Evolutionary conservation across 1,284 basidiomycete species (phyloP), one percentile per base, ranked within the genome.

Genomic region (Irpex lacteus): DNA sequence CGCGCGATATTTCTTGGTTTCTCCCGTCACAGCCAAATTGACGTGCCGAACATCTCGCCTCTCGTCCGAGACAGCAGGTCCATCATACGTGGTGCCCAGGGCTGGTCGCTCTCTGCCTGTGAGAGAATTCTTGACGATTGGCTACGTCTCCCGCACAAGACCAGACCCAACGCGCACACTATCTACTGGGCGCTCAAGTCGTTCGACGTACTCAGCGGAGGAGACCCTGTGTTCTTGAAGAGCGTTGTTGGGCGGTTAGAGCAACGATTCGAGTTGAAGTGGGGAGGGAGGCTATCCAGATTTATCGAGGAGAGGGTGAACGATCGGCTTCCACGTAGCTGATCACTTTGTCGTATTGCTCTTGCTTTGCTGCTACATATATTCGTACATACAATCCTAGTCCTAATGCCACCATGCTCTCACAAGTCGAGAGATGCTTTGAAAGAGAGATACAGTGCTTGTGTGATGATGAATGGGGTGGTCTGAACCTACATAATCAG

Each of bases 1-100:
- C 84, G 90, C 11, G 84, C 86, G 6, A 75, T 96, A 26, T 94
- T 96, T 73, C 80, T 89, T 6, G 94, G 92, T 0, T 96, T 95
- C 73, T 78, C 82, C 5, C 82, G 84, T 11, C 86, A 92, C 67
- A 88, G 81, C 7, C 59, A 59, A 36, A 8, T 32, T 7, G 58
- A 59, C 37, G 21, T 65, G 9, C 57, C 54, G 11, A 56, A 3
- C 8, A 26, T 18, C 19, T 56, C 54, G 19, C 26, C 54, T 36
- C 54, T 56, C 18, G 54, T 56, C 9, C 54, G 54, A 4, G 9
- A 56, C 13, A 56, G 26, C n/a, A 13, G 13, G 26, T 32, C 54
- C 19, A 56, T 56, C 21, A 36, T 56, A 9, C 21, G 50, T 26
- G 53, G 59, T 58, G 62, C 65, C 11, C 13, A 52, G 32, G 60